Evolutionary conservation across 306 rosid species (phyloP).

Genomic region (Urtica urens): DNA sequence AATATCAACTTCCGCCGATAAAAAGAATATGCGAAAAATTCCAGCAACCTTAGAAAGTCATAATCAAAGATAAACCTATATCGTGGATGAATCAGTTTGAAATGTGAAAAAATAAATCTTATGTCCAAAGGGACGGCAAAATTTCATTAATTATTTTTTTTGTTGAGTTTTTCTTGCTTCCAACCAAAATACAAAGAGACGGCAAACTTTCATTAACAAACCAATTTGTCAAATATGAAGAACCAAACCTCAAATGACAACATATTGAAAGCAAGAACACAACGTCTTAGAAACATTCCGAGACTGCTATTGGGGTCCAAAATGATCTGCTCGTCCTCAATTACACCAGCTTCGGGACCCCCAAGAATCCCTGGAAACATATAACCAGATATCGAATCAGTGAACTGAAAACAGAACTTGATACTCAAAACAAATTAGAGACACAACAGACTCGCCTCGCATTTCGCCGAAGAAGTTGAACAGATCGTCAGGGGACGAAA

Average conservation of each 20-base stretch:
- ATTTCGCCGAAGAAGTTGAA: conserved; percentile 73
- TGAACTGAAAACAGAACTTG: not conserved
- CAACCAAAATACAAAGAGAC: not conserved
- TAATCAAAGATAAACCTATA: not conserved
- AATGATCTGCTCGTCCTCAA: conserved; percentile 71
- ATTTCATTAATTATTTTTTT: too few relatives aligned
- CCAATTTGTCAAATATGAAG: not conserved
- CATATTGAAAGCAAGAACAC: conserved; percentile 79
- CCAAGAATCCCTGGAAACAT: conserved; percentile 61
- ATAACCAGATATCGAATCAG: not conserved
- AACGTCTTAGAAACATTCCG: conserved; percentile 78
- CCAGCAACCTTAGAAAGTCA: not conserved
- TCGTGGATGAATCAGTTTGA: too few relatives aligned
- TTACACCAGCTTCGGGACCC: conserved; percentile 48
- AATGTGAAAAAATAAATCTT: too few relatives aligned
- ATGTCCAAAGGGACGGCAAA: too few relatives aligned
- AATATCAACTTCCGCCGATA: too few relatives aligned
- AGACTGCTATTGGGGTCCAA: conserved; percentile 75
- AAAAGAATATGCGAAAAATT: too few relatives aligned
- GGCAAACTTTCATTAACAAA: not conserved
- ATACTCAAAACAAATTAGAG: not conserved
- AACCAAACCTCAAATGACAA: conserved; percentile 67
- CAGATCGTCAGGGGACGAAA: conserved; percentile 77
- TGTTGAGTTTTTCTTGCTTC: too few relatives aligned
- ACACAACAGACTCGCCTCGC: conserved; percentile 47